A percentile compares a stretch with the other conserved stretches of the same genome.
These are phyloP conservation scores for Heterobasidion annosum DNA, from an alignment of 1,284 basidiomycete species.

Conservation along the genomic window DNA sequence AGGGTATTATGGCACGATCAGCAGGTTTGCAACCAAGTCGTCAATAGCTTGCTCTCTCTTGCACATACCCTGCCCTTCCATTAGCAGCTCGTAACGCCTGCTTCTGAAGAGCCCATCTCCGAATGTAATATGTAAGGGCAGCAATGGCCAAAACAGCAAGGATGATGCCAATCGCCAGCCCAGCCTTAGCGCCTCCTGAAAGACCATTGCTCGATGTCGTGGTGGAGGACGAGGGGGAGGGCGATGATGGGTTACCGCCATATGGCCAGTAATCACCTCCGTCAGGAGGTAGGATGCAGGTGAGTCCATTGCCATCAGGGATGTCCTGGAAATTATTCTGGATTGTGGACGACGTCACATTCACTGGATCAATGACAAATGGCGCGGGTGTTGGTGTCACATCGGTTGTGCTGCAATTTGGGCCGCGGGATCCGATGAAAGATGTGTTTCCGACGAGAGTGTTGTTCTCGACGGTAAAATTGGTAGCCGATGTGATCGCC, in stretches of 20 bases:
- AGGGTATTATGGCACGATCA: too few species aligned
- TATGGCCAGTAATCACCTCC: conserved; percentile 71
- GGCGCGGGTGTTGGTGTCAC: conserved; percentile 42
- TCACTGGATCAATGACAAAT: conserved; percentile 48
- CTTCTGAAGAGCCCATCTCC: conserved; percentile 28
- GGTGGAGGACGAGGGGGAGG: conserved; percentile 9
- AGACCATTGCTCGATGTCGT: conserved; percentile 13
- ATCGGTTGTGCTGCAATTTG: conserved; percentile 54
- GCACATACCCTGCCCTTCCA: background rate
- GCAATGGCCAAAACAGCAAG: conserved; percentile 34
- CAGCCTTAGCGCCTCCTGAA: conserved; percentile 31
- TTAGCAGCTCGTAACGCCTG: background rate
- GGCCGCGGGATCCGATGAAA: conserved; percentile 66
- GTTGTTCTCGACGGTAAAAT: conserved; percentile 66
- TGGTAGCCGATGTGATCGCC: conserved; percentile 51
- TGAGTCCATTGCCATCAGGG: conserved; percentile 45
- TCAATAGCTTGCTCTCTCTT: background rate
- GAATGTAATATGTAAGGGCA: conserved; percentile 35
- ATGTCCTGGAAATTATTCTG: conserved; percentile 47
- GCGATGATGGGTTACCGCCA: conserved; percentile 38
- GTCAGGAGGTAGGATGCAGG: conserved; percentile 56
- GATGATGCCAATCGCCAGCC: conserved; percentile 46
- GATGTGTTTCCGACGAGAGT: conserved; percentile 60
- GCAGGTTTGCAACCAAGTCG: too few species aligned
- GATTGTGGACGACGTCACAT: conserved; percentile 28